These are phyloP conservation scores for Termitomyces sp. DNA, from an alignment of 768 basidiomycete species.

Conservation along the genomic window DNA sequence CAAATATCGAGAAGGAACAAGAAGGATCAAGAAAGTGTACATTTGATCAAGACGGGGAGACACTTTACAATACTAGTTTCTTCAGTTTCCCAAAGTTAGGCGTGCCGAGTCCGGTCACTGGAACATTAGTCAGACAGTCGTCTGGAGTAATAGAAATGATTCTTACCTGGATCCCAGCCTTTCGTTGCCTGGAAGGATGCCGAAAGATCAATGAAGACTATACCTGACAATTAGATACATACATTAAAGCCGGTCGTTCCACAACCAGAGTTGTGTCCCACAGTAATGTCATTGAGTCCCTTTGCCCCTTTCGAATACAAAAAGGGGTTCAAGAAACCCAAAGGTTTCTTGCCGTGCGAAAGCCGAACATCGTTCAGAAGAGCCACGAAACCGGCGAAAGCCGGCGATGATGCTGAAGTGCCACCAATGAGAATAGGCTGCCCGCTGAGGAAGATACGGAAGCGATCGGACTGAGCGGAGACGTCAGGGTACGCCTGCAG, in stretches of 20 bases:
- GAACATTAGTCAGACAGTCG: background rate
- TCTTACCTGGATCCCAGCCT: slow-evolving; percentile 58
- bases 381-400: slow-evolving; percentile 58
- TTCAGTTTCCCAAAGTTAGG: slow-evolving; percentile 45
- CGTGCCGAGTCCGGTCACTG: slow-evolving; percentile 52
- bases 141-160: background rate
- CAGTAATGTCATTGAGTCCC: slow-evolving; percentile 53
- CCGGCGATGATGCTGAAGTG: slow-evolving; percentile 60
- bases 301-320: slow-evolving; percentile 36
- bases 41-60: background rate
- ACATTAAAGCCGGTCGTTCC: slow-evolving; percentile 65
- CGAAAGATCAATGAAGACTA: background rate
- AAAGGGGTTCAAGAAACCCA: slow-evolving; percentile 68
- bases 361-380: slow-evolving; percentile 62
- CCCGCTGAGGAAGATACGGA: slow-evolving; percentile 42
- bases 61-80: slow-evolving; percentile 22
- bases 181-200: slow-evolving; percentile 29
- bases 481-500: slow-evolving; percentile 59
- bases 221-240: slow-evolving; percentile 17
- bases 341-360: slow-evolving; percentile 28
- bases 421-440: slow-evolving; percentile 38
- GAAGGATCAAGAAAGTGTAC: background rate
- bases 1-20: background rate
- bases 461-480: slow-evolving; percentile 48
- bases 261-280: slow-evolving; percentile 52